A percentile compares a stretch with the other conserved stretches of the same genome.
phyloP scores from a whole-genome alignment of 441 rosid genomes.

The Omphalea diandra region DNA sequence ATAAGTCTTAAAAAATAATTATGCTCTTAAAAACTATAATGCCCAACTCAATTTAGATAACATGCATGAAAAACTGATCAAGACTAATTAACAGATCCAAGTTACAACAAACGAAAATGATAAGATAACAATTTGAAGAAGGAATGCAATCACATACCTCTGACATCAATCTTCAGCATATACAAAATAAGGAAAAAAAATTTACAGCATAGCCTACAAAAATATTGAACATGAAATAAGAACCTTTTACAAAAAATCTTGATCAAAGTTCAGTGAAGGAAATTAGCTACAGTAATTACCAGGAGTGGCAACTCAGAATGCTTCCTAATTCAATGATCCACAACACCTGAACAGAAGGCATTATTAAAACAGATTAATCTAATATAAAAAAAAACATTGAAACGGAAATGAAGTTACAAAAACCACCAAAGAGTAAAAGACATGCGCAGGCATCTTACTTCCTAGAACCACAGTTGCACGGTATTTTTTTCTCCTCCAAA shows the following conservation, averaged over 20 bases:
- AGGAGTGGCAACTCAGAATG: conserved; percentile 21
- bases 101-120: neutral
- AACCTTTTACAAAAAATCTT: neutral
- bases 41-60: neutral
- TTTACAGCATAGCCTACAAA: conserved; percentile 19
- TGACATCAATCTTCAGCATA: neutral
- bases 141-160: conserved; percentile 3
- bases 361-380: conserved; percentile 5
- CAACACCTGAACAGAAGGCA: conserved; percentile 64
- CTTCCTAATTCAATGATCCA: conserved; percentile 83
- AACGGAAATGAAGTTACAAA: neutral
- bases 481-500: conserved; percentile 92
- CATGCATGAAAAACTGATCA: neutral
- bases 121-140: neutral
- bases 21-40: neutral
- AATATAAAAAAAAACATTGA: conserved; percentile 3
- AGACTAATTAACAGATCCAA: neutral
- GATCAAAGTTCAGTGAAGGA: conserved; percentile 12
- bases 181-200: neutral
- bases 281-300: conserved; percentile 29
- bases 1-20: neutral
- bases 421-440: conserved; percentile 13
- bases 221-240: conserved; percentile 6
- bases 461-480: conserved; percentile 93
- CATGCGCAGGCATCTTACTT: conserved; percentile 54